Conservation (phyloP, 2,329 filamentous ascomycete species). For the Aureobasidium uvarum region DNA sequence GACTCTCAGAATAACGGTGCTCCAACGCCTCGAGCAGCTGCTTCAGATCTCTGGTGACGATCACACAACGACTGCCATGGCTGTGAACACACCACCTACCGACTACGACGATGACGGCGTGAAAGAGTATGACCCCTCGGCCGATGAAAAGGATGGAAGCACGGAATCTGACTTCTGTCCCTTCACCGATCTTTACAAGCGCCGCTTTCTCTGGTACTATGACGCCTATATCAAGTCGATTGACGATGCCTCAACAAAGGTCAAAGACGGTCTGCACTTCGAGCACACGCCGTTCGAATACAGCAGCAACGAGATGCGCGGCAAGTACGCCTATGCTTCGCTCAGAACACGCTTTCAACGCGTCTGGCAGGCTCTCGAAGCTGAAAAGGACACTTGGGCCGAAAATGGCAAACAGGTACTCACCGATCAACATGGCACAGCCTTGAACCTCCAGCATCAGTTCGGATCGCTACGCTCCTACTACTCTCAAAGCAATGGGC, state of each 20-base stretch:
- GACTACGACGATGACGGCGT: conserved; percentile 43
- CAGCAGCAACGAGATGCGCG: conserved; percentile 75
- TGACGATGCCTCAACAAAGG: conserved; percentile 60
- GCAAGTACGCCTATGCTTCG: conserved; percentile 75
- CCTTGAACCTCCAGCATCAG: conserved; percentile 78
- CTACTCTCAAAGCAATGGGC: conserved; percentile 65
- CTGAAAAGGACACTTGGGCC: conserved; percentile 71
- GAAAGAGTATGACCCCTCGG: conserved; percentile 42
- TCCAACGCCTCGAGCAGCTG: conserved; percentile 79
- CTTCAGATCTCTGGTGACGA: conserved; percentile 56
- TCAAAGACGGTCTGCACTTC: conserved; percentile 65
- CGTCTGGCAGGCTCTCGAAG: conserved; percentile 68
- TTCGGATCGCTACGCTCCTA: conserved; percentile 76
- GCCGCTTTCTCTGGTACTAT: conserved; percentile 93
- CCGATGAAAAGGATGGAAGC: conserved; percentile 31
- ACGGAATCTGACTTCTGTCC: conserved; percentile 71
- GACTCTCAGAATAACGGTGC: conserved; percentile 78
- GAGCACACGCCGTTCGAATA: conserved; percentile 86
- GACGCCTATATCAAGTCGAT: conserved; percentile 77
- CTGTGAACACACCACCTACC: conserved; percentile 49
- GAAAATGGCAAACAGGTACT: conserved; percentile 63
- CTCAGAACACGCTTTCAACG: conserved; percentile 66
- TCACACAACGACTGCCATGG: neutral
- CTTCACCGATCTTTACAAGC: conserved; percentile 87
- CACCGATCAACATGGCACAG: conserved; percentile 56